phyloP scores from a whole-genome alignment of 2,329 filamentous ascomycete species.

The Sclerotinia trifoliorum region DNA sequence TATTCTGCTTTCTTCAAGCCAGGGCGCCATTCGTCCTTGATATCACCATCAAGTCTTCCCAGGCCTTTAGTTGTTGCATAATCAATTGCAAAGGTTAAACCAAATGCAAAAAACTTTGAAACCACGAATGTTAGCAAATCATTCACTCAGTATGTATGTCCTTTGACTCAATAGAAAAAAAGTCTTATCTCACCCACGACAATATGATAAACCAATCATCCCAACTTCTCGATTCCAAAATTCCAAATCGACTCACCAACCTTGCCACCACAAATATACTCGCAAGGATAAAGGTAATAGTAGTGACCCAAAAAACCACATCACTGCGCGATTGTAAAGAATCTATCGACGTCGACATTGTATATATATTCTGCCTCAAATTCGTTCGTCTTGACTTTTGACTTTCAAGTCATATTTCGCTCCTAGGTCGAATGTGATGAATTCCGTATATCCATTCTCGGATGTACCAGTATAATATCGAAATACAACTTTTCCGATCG shows the following conservation, averaged over 20 bases:
- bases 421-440: background rate
- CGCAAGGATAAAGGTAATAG: constrained; percentile 64
- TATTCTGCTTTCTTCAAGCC: constrained; percentile 61
- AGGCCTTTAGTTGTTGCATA: constrained; percentile 63
- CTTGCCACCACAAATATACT: constrained; percentile 74
- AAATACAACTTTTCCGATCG: background rate
- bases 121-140: background rate
- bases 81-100: constrained; percentile 65
- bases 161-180: background rate
- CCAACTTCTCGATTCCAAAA: constrained; percentile 69
- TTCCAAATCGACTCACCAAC: constrained; percentile 67
- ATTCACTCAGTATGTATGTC: background rate
- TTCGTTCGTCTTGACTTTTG: background rate
- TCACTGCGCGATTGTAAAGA: constrained; percentile 44
- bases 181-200: constrained; percentile 61
- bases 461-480: background rate
- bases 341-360: constrained; percentile 18
- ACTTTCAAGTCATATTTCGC: background rate
- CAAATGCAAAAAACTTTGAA: constrained; percentile 56
- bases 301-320: constrained; percentile 68
- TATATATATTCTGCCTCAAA: background rate
- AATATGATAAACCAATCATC: constrained; percentile 81
- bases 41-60: constrained; percentile 64
- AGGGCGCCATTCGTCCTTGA: constrained; percentile 49
- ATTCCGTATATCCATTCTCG: constrained; percentile 13